Conservation (phyloP, 1,139 yeast genomes). For the Sugiyamaella neomexicana region DNA sequence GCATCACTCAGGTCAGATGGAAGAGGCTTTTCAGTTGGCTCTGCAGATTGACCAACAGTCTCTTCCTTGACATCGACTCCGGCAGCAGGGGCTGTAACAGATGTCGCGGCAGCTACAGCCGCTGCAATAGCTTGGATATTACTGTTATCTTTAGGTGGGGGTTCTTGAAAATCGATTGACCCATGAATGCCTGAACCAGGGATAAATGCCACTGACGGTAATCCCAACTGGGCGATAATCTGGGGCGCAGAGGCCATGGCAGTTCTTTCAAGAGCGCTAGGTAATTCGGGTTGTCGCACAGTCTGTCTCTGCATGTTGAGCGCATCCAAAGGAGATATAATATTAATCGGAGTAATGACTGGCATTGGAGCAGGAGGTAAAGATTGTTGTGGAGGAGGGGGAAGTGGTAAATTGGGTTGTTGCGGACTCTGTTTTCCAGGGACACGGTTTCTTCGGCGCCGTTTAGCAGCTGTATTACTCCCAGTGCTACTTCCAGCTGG, state of each 20-base stretch:
- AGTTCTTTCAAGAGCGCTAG: conserved; percentile 7
- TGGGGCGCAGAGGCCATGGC: conserved; percentile 13
- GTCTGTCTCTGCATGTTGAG: conserved; percentile 13
- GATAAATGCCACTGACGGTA: conserved; percentile 24
- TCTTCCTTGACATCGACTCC: neutral
- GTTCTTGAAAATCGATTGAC: conserved; percentile 35
- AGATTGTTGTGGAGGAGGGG: conserved; percentile 1
- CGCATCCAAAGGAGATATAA: conserved; percentile 12
- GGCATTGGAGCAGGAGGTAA: conserved; percentile 7
- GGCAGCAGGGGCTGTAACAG: conserved; percentile 11
- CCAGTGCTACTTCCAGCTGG: neutral
- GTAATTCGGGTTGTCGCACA: conserved; percentile 11
- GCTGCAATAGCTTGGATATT: conserved; percentile 15
- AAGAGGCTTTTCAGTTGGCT: neutral
- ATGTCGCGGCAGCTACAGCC: conserved; percentile 11
- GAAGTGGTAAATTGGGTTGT: neutral
- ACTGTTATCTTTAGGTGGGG: conserved; percentile 11
- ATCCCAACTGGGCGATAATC: conserved; percentile 10
- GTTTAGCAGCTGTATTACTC: neutral
- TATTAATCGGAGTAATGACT: conserved; percentile 8
- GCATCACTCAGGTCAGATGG: neutral
- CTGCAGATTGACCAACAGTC: neutral
- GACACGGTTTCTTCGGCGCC: conserved; percentile 3
- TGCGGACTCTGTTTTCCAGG: conserved; percentile 6
- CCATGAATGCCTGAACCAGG: conserved; percentile 38